A percentile compares a stretch with the other conserved stretches of the same genome.
Conservation (phyloP, 2,329 filamentous ascomycete genomes). For the Colletotrichum camelliae region DNA sequence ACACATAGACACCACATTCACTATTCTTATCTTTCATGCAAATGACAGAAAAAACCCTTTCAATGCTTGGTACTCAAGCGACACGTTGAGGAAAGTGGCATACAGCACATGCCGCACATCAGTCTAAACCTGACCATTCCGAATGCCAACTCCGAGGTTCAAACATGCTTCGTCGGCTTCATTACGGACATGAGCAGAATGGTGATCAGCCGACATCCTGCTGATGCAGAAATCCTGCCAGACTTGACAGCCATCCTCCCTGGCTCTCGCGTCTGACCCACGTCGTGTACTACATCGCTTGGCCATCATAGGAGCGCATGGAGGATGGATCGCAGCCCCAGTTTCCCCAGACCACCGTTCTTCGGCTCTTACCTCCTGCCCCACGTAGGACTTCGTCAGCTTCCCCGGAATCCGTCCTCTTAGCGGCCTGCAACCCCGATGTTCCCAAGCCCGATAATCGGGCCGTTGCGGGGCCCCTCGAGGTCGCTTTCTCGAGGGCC, state of each 20-base stretch:
- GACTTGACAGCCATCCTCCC: background rate
- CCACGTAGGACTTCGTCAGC: background rate
- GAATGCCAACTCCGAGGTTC: background rate
- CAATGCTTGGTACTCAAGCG: background rate
- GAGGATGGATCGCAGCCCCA: background rate
- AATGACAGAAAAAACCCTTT: background rate
- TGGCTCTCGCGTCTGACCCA: background rate
- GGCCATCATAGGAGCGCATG: background rate
- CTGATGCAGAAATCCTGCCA: background rate
- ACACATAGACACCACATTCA: no score
- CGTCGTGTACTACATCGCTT: background rate
- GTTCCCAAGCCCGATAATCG: background rate
- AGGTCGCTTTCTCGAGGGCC: background rate
- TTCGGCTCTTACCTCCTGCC: background rate
- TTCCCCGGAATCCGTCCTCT: background rate
- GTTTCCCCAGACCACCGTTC: background rate
- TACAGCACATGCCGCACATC: background rate
- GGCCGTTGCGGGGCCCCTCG: background rate
- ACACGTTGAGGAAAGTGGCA: background rate
- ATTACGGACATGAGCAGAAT: background rate
- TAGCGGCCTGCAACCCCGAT: background rate
- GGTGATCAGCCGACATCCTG: background rate
- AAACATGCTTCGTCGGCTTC: background rate
- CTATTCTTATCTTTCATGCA: background rate
- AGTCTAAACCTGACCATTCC: background rate